Conservation (phyloP, 2,329 filamentous ascomycete genomes). For the Trichoderma cornu-damae region DNA sequence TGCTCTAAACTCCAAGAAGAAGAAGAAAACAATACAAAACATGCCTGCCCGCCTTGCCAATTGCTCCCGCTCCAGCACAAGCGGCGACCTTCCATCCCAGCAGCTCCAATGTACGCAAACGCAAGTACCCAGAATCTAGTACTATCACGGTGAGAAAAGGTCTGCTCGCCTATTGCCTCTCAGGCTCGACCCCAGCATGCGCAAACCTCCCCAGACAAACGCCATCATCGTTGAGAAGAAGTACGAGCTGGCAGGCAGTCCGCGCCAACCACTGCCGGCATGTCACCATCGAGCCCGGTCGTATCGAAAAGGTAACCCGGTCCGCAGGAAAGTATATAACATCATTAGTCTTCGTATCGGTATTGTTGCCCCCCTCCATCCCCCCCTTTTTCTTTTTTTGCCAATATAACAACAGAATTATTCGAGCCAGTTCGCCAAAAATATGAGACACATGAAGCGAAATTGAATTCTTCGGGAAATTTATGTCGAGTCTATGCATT, state of each 20-base stretch:
- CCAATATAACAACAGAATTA: constrained; percentile 20
- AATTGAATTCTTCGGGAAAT: not conserved
- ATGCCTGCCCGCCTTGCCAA: constrained; percentile 12
- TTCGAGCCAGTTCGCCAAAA: constrained; percentile 22
- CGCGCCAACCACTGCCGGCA: constrained; percentile 10
- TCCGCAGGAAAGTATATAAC: constrained; percentile 20
- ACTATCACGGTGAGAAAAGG: constrained; percentile 29
- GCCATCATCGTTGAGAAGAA: constrained; percentile 9
- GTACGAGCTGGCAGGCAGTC: constrained; percentile 9
- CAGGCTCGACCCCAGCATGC: constrained; percentile 18
- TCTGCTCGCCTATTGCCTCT: constrained; percentile 17
- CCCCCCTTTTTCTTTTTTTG: too few species aligned
- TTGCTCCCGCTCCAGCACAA: constrained; percentile 12
- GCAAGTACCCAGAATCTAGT: constrained; percentile 30
- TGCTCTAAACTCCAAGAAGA: constrained; percentile 18
- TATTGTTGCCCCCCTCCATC: constrained; percentile 21
- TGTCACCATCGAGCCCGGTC: constrained; percentile 16
- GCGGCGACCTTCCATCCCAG: not conserved
- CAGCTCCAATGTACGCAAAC: constrained; percentile 20
- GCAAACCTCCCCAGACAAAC: constrained; percentile 19
- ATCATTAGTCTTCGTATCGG: constrained; percentile 29
- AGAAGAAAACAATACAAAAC: constrained; percentile 9
- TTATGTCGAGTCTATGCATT: constrained; percentile 50
- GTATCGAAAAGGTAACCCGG: constrained; percentile 11
- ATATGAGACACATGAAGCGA: constrained; percentile 25